These are phyloP conservation scores for Lepidium africanum DNA, from an alignment of 345 rosid species.

Conservation along the genomic window DNA sequence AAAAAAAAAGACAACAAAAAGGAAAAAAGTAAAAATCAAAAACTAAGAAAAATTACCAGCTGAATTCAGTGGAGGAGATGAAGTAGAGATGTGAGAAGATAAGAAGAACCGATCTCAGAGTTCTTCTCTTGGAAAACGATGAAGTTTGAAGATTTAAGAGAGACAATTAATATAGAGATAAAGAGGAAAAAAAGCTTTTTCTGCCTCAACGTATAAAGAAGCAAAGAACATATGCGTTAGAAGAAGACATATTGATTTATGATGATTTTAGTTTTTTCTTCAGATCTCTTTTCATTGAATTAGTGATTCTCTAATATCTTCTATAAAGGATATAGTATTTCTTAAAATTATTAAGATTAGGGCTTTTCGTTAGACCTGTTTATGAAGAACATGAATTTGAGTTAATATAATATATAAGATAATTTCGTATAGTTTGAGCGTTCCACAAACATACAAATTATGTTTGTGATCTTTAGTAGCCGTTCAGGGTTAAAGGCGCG, in stretches of 20 bases:
- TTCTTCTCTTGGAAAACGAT: conserved; percentile 16
- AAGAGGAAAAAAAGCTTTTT: neutral
- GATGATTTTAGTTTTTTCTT: too few relatives aligned
- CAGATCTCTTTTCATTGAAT: too few relatives aligned
- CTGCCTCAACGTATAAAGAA: neutral
- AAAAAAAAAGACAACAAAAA: neutral
- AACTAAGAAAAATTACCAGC: neutral
- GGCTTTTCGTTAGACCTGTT: too few relatives aligned
- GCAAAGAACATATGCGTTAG: neutral
- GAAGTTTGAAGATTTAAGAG: neutral
- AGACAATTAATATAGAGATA: conserved; percentile 2
- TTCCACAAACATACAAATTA: too few relatives aligned
- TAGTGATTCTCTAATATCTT: too few relatives aligned
- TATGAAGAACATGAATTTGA: too few relatives aligned
- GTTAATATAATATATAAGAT: too few relatives aligned
- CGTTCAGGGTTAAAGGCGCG: neutral
- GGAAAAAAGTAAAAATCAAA: too few relatives aligned
- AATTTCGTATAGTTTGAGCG: too few relatives aligned
- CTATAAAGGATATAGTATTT: too few relatives aligned
- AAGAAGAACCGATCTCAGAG: conserved; percentile 6
- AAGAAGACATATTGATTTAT: too few relatives aligned
- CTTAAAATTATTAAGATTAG: too few relatives aligned
- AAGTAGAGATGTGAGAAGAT: conserved; percentile 12
- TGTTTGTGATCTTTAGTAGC: neutral
- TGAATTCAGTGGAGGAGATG: neutral